Evolutionary conservation across 768 basidiomycete species (phyloP), one percentile per base, ranked within the genome.

Genomic region (Leccinum incarnatum): DNA sequence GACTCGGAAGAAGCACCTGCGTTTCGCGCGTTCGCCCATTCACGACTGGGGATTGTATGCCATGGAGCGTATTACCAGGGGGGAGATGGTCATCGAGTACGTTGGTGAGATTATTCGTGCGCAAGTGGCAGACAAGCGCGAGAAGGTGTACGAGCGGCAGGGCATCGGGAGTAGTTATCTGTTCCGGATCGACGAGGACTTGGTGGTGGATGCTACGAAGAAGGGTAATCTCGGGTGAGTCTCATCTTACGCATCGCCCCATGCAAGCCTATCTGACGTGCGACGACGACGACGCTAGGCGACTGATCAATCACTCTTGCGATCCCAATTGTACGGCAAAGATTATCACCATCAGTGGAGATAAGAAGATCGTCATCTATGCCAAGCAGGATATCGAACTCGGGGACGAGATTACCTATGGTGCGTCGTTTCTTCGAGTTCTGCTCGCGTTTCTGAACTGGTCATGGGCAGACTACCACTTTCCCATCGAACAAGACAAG

Each of bases 41-140:
- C 96, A 99, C 69, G 95, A 96, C 66, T 99, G 96, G 91, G 97
- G 97, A 4, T 72, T 99, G 68, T 99, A 98, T 71, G 95, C 97
- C 30, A 91, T 97, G 91, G 97, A 99, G 78, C 84, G 85, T 68
- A 98, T 99, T 64, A 85, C 89, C 6, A 78, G 83, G 37, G 94
- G 94, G 4, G 97, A 99, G 77, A 98, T 99, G 95, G 96, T 99
- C 30, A 98, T 98, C 74, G 97, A 99, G 77, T 99, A 99, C 69
- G 97, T 99, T 7, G 97, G 97, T 19, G 97, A 99, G 80, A 83
- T 98, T 62, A 94, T 98, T 63, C 83, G 97, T 10, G 93, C 94
- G 47, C 89, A 91, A 67, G 93, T 98, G 11, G 97, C 97, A 27
- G 97, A 98, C 66, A 93, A 95, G 72, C 83, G 97, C 51, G 97